Percentiles rank a stretch among this genome's conserved stretches.
Evolutionary conservation across 2,329 filamentous ascomycete genomes (phyloP).

Genomic region (Clonostachys rhizophaga): DNA sequence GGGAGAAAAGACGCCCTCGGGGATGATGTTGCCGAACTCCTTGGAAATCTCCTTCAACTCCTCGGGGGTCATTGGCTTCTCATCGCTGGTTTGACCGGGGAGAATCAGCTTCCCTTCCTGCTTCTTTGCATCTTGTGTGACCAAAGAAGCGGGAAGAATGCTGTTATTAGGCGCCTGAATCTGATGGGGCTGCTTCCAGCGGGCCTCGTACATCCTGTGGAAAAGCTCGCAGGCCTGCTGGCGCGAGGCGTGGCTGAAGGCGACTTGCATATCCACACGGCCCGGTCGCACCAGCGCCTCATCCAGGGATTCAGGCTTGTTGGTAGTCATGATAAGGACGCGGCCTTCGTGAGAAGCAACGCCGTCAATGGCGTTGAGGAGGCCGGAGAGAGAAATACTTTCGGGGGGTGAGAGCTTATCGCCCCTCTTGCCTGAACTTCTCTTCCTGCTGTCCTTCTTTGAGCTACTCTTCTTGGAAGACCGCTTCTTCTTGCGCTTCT

Average conservation of each 20-base stretch:
- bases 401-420: conserved; percentile 13
- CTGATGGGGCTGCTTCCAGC: conserved; percentile 3
- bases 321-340: conserved; percentile 79
- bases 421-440: conserved; percentile 10
- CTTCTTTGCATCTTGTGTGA: conserved; percentile 1
- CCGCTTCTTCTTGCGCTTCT: conserved; percentile 8
- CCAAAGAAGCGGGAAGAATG: not conserved
- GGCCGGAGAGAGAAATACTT: conserved; percentile 69
- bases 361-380: conserved; percentile 81
- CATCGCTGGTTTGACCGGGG: conserved; percentile 1
- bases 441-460: conserved; percentile 7
- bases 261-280: conserved; percentile 65
- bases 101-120: not conserved
- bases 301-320: conserved; percentile 69
- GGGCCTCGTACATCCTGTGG: conserved; percentile 51
- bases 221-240: conserved; percentile 54
- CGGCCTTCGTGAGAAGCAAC: conserved; percentile 75
- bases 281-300: conserved; percentile 70
- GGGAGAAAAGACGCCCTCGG: conserved; percentile 46
- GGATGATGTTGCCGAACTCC: conserved; percentile 48
- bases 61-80: conserved; percentile 14
- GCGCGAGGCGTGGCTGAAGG: conserved; percentile 53
- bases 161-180: not conserved
- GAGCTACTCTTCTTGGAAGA: conserved; percentile 7
- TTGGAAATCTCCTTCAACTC: conserved; percentile 38